Conservation (phyloP, 1,284 basidiomycete genomes). For the Flammula alnicola region DNA sequence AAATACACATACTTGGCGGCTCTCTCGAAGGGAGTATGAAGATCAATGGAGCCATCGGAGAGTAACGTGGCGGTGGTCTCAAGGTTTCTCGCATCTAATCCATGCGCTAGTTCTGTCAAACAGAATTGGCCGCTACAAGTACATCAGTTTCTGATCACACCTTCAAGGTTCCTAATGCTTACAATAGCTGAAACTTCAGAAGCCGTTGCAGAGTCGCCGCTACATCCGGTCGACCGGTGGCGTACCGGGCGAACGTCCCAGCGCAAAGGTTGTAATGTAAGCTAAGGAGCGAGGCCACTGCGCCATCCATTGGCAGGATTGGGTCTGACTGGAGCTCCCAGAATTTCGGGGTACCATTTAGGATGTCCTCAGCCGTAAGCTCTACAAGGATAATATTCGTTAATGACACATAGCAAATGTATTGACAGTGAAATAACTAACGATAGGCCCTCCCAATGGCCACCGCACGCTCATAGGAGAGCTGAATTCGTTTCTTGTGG, state of each 20-base stretch:
- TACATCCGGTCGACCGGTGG: constrained; percentile 36
- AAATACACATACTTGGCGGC: constrained; percentile 16
- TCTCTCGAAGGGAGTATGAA: constrained; percentile 12
- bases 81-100: constrained; percentile 14
- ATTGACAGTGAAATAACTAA: neutral
- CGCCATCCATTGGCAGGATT: constrained; percentile 38
- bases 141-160: constrained; percentile 3
- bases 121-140: constrained; percentile 28
- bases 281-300: constrained; percentile 36
- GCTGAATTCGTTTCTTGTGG: constrained; percentile 9
- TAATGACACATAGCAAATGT: neutral
- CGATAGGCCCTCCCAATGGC: constrained; percentile 12
- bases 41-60: constrained; percentile 8
- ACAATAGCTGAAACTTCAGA: constrained; percentile 32
- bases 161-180: constrained; percentile 20
- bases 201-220: constrained; percentile 32
- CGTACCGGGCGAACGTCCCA: constrained; percentile 43
- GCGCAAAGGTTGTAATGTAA: constrained; percentile 47
- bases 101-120: constrained; percentile 18
- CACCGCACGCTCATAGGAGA: constrained; percentile 15
- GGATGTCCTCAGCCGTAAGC: constrained; percentile 33
- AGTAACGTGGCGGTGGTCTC: constrained; percentile 13
- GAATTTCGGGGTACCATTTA: constrained; percentile 38
- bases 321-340: constrained; percentile 48
- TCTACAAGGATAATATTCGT: neutral